Percentiles rank a stretch among this genome's conserved stretches.
Conservation (phyloP, 306 rosid genomes). For the Comarum palustre region DNA sequence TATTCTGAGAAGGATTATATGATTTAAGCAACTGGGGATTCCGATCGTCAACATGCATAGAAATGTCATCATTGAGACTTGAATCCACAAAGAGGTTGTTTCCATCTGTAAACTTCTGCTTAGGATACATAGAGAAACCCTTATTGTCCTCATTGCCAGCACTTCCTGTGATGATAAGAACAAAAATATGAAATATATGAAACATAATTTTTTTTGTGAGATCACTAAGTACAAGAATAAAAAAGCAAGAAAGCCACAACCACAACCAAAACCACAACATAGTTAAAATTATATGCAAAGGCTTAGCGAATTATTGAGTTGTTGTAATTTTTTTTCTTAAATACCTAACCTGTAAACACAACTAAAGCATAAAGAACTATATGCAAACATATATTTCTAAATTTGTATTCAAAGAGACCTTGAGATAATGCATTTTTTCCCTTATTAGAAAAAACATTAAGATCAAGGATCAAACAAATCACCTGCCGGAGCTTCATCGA, state of each 20-base stretch:
- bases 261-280: not conserved
- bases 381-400: not conserved
- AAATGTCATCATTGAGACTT: conserved; percentile 43
- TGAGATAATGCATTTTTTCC: not conserved
- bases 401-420: not conserved
- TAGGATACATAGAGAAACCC: conserved; percentile 47
- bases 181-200: not conserved
- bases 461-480: conserved; percentile 28
- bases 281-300: conserved; percentile 1
- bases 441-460: not conserved
- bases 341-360: not conserved
- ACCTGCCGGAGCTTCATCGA: conserved; percentile 83
- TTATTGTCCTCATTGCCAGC: conserved; percentile 39
- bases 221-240: not conserved
- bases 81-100: conserved; percentile 39
- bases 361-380: not conserved
- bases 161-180: conserved; percentile 30
- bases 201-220: not conserved
- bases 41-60: conserved; percentile 41
- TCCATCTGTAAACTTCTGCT: conserved; percentile 48
- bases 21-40: conserved; percentile 43
- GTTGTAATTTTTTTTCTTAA: not conserved
- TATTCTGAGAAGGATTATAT: conserved; percentile 43
- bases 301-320: not conserved
- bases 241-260: not conserved